phyloP scores from a whole-genome alignment of 805 yeast species.

The Candida arabinofermentans region DNA sequence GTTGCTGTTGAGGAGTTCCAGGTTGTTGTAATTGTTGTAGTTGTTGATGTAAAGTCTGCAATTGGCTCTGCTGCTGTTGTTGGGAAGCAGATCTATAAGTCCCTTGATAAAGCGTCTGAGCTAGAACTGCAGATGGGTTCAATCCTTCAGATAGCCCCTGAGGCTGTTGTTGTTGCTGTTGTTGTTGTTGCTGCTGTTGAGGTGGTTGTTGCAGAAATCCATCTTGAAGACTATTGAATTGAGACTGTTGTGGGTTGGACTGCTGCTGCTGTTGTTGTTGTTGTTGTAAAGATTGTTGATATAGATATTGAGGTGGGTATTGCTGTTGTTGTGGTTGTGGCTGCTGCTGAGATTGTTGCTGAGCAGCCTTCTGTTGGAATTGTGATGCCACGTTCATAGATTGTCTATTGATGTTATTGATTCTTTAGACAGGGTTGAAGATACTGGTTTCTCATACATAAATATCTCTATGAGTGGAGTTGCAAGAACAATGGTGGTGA shows the following conservation, averaged over 20 bases:
- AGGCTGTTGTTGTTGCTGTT: constrained; percentile 19
- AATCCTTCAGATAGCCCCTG: constrained; percentile 25
- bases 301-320: constrained; percentile 4
- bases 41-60: constrained; percentile 18
- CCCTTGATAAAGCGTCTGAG: constrained; percentile 39
- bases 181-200: constrained; percentile 19
- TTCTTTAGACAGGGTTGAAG: neutral
- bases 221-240: constrained; percentile 18
- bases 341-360: constrained; percentile 17
- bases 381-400: constrained; percentile 17
- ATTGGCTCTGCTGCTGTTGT: constrained; percentile 13
- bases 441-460: too few species aligned
- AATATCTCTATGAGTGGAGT: too few species aligned
- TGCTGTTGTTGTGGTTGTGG: constrained; percentile 16
- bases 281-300: constrained; percentile 9
- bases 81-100: constrained; percentile 34
- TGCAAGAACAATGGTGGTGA: too few species aligned
- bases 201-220: constrained; percentile 22
- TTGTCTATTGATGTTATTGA: too few species aligned
- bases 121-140: constrained; percentile 34
- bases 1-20: constrained; percentile 20
- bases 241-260: constrained; percentile 13
- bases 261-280: constrained; percentile 14
- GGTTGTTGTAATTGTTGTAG: constrained; percentile 17
- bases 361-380: constrained; percentile 10